Conservation (phyloP, 768 basidiomycete species). For the Glaciozyma antarctica region DNA sequence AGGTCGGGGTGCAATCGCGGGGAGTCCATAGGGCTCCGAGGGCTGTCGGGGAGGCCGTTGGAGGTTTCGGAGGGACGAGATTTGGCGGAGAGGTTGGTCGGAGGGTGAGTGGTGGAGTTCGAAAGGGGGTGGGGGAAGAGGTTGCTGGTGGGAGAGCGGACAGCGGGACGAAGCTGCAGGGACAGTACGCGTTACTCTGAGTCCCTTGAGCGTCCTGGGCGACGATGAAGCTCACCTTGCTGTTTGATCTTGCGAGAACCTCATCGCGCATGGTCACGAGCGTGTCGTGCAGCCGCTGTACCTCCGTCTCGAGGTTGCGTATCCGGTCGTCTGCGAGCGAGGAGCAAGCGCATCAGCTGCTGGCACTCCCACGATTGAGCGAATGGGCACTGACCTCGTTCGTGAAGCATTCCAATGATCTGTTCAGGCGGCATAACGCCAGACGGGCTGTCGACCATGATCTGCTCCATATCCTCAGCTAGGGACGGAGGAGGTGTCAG, state of each 20-base stretch:
- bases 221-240: conserved; percentile 10
- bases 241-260: conserved; percentile 13
- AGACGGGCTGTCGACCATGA: conserved; percentile 18
- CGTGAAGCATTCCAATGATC: conserved; percentile 15
- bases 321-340: conserved; percentile 55
- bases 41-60: neutral
- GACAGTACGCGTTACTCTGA: neutral
- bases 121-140: conserved; percentile 29
- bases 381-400: conserved; percentile 13
- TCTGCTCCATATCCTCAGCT: conserved; percentile 25
- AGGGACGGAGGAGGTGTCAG: neutral
- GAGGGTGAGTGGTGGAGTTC: conserved; percentile 20
- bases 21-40: conserved; percentile 1
- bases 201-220: neutral
- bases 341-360: neutral
- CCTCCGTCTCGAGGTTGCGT: conserved; percentile 64
- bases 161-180: neutral
- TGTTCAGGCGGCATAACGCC: conserved; percentile 17
- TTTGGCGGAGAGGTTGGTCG: conserved; percentile 10
- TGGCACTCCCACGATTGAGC: neutral
- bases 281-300: conserved; percentile 55
- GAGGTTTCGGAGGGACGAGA: neutral
- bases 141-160: conserved; percentile 26
- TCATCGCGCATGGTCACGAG: conserved; percentile 40
- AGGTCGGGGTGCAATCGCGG: neutral